These are phyloP conservation scores for Moricandia moricandioides DNA, from an alignment of 345 rosid species.

Conservation along the genomic window DNA sequence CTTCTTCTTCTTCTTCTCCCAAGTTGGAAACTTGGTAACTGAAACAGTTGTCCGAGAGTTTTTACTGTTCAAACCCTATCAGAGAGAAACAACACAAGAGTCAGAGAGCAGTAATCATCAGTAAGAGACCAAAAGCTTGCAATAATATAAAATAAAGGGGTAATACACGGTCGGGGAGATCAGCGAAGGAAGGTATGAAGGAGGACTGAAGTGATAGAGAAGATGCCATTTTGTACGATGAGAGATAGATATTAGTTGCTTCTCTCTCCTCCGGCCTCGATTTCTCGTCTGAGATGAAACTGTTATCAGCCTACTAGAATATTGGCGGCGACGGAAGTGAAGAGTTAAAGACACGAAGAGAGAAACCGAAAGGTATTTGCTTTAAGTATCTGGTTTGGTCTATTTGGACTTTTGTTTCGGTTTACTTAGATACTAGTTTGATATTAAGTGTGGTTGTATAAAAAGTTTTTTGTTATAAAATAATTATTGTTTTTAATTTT, in stretches of 20 bases:
- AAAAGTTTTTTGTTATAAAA: too few species aligned
- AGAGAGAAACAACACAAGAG: constrained; percentile 15
- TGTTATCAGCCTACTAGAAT: not conserved
- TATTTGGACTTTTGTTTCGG: constrained; percentile 5
- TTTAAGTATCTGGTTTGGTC: constrained; percentile 22
- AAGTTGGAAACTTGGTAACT: constrained; percentile 32
- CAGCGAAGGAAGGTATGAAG: constrained; percentile 28
- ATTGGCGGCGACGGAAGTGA: constrained; percentile 18
- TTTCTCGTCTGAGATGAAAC: constrained; percentile 2
- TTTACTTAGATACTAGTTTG: not conserved
- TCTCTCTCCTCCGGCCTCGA: constrained; percentile 18
- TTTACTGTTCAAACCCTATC: constrained; percentile 38
- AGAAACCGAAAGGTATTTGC: not conserved
- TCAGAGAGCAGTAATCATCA: not conserved
- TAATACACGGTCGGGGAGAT: constrained; percentile 35
- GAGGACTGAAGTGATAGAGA: constrained; percentile 36
- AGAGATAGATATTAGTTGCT: not conserved
- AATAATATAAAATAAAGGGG: not conserved
- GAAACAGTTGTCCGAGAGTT: constrained; percentile 25
- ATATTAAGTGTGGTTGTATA: too few species aligned
- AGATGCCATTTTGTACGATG: constrained; percentile 32
- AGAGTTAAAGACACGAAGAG: not conserved
- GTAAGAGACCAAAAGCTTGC: not conserved
- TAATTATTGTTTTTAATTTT: too few species aligned
- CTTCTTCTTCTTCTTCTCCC: constrained; percentile 33